phyloP scores from a whole-genome alignment of 805 yeast genomes.

The Teunomyces gatunensis region DNA sequence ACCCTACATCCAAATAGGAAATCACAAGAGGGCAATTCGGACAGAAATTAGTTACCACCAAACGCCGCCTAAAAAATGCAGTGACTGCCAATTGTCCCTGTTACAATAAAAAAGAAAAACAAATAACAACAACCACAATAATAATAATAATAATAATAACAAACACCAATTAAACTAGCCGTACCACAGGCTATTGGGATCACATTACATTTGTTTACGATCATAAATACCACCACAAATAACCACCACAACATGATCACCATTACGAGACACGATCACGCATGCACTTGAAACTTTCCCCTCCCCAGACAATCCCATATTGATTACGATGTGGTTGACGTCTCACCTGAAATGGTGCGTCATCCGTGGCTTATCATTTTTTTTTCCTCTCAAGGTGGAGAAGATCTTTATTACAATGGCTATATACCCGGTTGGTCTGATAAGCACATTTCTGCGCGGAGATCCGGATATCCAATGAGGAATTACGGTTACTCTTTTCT shows the following conservation, averaged over 20 bases:
- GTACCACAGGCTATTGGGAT: neutral
- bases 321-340: neutral
- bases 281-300: too few relatives aligned
- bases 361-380: neutral
- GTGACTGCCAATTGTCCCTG: neutral
- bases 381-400: neutral
- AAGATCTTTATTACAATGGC: neutral
- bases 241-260: too few relatives aligned
- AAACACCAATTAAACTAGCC: too few relatives aligned
- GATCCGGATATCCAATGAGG: neutral
- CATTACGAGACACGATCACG: too few relatives aligned
- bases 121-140: neutral
- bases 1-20: neutral
- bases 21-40: neutral
- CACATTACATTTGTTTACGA: too few relatives aligned
- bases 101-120: neutral
- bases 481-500: neutral
- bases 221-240: too few relatives aligned
- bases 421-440: neutral
- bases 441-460: neutral
- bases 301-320: too few relatives aligned
- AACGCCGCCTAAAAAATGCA: neutral
- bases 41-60: neutral
- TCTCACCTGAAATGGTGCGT: neutral
- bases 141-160: too few relatives aligned